phyloP scores from a whole-genome alignment of 2,329 filamentous ascomycete genomes.

The Orbilia quercus region DNA sequence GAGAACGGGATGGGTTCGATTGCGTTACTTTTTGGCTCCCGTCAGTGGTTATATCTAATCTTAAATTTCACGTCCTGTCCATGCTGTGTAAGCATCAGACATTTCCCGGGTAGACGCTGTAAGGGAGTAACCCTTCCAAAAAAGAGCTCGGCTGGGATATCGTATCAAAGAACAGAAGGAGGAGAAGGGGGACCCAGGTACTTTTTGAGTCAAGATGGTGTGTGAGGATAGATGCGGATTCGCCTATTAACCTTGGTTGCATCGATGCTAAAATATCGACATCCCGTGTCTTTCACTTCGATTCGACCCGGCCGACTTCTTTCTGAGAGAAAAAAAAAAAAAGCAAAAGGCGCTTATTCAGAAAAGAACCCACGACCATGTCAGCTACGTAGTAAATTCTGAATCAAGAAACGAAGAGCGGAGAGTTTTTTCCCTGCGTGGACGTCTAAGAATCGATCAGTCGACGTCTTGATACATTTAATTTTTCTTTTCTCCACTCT shows the following conservation, averaged over 20 bases:
- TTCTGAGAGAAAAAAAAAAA: slow-evolving; percentile 15
- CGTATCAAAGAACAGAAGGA: slow-evolving; percentile 22
- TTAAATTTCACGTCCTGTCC: slow-evolving; percentile 48
- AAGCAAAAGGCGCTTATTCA: slow-evolving; percentile 23
- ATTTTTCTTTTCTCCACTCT: slow-evolving; percentile 39
- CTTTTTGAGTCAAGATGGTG: slow-evolving; percentile 49
- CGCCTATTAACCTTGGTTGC: slow-evolving; percentile 46
- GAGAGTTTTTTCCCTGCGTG: slow-evolving; percentile 8
- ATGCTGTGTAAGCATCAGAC: slow-evolving; percentile 35
- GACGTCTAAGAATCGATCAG: slow-evolving; percentile 2
- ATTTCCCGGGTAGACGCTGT: slow-evolving; percentile 45
- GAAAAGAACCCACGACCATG: not conserved
- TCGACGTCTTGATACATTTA: no score
- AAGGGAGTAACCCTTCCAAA: no score
- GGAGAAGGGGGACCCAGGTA: slow-evolving; percentile 22
- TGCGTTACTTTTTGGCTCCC: slow-evolving; percentile 55
- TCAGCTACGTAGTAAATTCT: not conserved
- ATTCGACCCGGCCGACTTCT: slow-evolving; percentile 54
- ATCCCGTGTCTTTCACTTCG: slow-evolving; percentile 54
- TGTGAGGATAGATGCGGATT: slow-evolving; percentile 40
- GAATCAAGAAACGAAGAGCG: slow-evolving; percentile 37
- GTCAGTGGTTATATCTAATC: slow-evolving; percentile 44
- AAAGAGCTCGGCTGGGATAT: slow-evolving; percentile 27
- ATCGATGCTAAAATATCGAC: slow-evolving; percentile 57
- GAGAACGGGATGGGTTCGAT: slow-evolving; percentile 53